phyloP scores from a whole-genome alignment of 2,329 filamentous ascomycete species.

The Arthrinium puccinioides region DNA sequence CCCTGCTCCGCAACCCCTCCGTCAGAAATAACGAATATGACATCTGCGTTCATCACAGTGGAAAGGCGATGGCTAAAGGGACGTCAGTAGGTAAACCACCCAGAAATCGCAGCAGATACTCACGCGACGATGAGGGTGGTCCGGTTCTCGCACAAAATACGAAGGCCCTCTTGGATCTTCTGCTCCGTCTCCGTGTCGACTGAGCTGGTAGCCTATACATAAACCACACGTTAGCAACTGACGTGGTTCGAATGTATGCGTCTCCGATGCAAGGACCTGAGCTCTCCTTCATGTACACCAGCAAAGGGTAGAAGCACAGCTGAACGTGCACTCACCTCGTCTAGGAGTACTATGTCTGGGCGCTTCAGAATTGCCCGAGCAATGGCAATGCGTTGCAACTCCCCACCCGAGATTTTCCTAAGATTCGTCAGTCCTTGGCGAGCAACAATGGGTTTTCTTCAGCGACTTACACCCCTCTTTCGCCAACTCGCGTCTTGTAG shows the following conservation, averaged over 20 bases:
- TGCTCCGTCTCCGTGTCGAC: conserved; percentile 66
- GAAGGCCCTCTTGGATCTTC: conserved; percentile 57
- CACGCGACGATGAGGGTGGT: conserved; percentile 62
- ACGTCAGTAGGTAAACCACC: conserved; percentile 8
- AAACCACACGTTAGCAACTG: too few species aligned
- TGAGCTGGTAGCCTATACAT: conserved; percentile 67
- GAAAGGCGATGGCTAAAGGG: conserved; percentile 54
- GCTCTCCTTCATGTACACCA: too few species aligned
- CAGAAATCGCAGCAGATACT: conserved; percentile 17
- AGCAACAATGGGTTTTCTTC: too few species aligned
- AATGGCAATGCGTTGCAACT: conserved; percentile 60
- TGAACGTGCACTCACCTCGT: too few species aligned
- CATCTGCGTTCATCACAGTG: conserved; percentile 63
- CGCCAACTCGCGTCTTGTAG: conserved; percentile 45
- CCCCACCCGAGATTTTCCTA: conserved; percentile 57
- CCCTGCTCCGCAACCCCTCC: conserved; percentile 59
- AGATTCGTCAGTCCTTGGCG: too few species aligned
- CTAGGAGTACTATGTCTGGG: conserved; percentile 68
- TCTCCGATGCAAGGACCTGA: too few species aligned
- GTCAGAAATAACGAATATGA: conserved; percentile 57
- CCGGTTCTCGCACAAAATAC: conserved; percentile 48
- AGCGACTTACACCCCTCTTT: conserved; percentile 38
- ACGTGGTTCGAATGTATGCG: too few species aligned
- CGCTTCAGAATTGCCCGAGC: conserved; percentile 66
- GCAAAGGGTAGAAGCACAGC: too few species aligned